phyloP scores from a whole-genome alignment of 2,329 filamentous ascomycete genomes.

The Coniochaeta sp. region DNA sequence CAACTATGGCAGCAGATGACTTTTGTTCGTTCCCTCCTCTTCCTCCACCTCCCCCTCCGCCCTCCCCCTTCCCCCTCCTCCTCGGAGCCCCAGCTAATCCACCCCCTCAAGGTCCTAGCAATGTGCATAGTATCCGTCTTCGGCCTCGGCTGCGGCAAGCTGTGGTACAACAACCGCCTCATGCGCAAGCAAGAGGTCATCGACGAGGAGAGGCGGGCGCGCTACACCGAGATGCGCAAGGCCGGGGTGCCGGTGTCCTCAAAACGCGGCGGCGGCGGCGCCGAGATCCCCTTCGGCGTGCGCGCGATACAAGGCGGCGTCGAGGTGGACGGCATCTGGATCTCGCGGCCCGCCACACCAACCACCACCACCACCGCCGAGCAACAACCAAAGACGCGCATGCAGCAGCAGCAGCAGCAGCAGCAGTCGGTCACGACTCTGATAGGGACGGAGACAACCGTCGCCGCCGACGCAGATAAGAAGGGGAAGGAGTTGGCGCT shows the following conservation, averaged over 20 bases:
- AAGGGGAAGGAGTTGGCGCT: conserved; percentile 8
- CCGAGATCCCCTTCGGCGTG: conserved; percentile 77
- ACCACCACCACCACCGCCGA: no score
- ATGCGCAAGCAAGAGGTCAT: conserved; percentile 53
- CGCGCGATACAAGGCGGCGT: conserved; percentile 78
- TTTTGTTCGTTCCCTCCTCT: no score
- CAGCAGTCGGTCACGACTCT: conserved; percentile 10
- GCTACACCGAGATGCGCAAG: conserved; percentile 44
- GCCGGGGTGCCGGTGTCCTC: conserved; percentile 37
- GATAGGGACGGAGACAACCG: conserved; percentile 8
- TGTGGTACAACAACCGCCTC: conserved; percentile 53
- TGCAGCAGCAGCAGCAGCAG: no score
- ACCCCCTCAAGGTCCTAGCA: conserved; percentile 65
- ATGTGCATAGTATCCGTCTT: conserved; percentile 67
- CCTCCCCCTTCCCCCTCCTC: no score
- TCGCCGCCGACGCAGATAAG: conserved; percentile 10
- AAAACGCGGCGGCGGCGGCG: conserved; percentile 26
- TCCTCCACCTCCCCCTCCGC: no score
- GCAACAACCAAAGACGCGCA: conserved; percentile 12
- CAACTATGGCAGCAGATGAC: conserved; percentile 83
- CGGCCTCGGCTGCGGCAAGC: conserved; percentile 57
- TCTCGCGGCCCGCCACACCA: conserved; percentile 46
- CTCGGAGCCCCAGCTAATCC: conserved; percentile 12
- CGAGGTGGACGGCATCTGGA: conserved; percentile 80
- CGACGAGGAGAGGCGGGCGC: conserved; percentile 57